A percentile compares a stretch with the other conserved stretches of the same genome.
These are phyloP conservation scores for Neoboletus brunneissimus DNA, from an alignment of 768 basidiomycete species.

Conservation along the genomic window DNA sequence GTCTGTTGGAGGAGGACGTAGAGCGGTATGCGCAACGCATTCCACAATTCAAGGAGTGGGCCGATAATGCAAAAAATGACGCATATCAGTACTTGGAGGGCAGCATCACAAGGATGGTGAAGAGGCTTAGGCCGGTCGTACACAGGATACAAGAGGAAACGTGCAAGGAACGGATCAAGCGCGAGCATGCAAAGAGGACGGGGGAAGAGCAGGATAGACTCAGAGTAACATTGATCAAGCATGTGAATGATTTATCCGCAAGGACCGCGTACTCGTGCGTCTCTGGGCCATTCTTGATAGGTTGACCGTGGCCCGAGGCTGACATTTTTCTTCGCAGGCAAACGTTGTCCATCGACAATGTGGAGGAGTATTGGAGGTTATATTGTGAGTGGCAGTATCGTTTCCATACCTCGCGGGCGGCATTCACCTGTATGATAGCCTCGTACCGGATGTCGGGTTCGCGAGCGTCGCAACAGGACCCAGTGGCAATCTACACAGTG, in stretches of 20 bases:
- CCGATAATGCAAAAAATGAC: neutral
- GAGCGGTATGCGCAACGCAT: neutral
- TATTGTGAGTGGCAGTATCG: too few species aligned
- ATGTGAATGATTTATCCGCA: slow-evolving; percentile 17
- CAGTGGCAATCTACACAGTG: slow-evolving; percentile 19
- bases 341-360: slow-evolving; percentile 1
- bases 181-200: neutral
- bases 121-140: slow-evolving; percentile 7
- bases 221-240: slow-evolving; percentile 18
- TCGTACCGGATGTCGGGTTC: slow-evolving; percentile 3
- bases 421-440: too few species aligned
- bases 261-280: slow-evolving; percentile 6
- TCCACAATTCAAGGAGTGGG: neutral
- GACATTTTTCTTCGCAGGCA: slow-evolving; percentile 6
- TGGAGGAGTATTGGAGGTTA: too few species aligned
- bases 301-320: neutral
- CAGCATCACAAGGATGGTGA: neutral
- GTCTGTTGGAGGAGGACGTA: neutral
- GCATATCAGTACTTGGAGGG: neutral
- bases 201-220: slow-evolving; percentile 7
- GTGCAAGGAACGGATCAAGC: neutral
- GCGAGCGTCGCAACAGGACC: slow-evolving; percentile 14
- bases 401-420: too few species aligned
- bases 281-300: neutral
- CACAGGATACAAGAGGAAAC: slow-evolving; percentile 10